Evolutionary conservation across 192 early-diverging fungal genomes (phyloP).

Genomic region (Dissophora ornata): DNA sequence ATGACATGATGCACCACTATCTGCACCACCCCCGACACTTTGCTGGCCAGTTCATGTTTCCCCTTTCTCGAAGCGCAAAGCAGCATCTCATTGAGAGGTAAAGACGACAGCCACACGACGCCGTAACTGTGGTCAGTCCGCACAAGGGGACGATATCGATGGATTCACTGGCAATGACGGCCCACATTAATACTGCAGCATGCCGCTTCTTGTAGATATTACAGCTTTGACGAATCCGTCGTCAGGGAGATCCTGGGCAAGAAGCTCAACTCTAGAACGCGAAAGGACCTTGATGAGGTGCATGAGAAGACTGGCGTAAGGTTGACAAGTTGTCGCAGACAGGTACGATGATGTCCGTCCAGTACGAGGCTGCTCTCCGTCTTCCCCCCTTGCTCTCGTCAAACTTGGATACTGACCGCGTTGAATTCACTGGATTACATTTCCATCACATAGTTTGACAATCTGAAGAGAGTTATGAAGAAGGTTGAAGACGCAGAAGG

Average conservation of each 20-base stretch:
- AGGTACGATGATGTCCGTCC: slow-evolving; percentile 21
- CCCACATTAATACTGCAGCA: too few relatives aligned
- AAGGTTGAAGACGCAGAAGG: slow-evolving; percentile 58
- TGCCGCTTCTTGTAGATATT: slow-evolving; percentile 56
- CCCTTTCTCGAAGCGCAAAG: slow-evolving; percentile 49
- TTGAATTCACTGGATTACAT: not conserved
- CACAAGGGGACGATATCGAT: not conserved
- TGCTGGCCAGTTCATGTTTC: slow-evolving; percentile 54
- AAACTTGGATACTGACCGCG: not conserved
- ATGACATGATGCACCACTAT: slow-evolving; percentile 56
- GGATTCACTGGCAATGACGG: too few relatives aligned
- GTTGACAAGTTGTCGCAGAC: slow-evolving; percentile 54
- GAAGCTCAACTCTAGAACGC: slow-evolving; percentile 55
- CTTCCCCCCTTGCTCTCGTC: too few relatives aligned
- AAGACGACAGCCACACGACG: too few relatives aligned
- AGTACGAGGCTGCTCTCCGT: too few relatives aligned
- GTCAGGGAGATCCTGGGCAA: slow-evolving; percentile 59
- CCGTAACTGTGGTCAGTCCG: too few relatives aligned
- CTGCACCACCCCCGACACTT: slow-evolving; percentile 54
- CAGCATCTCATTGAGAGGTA: slow-evolving; percentile 55
- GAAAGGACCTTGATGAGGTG: slow-evolving; percentile 59
- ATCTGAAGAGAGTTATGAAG: slow-evolving; percentile 56
- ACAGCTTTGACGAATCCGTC: slow-evolving; percentile 58
- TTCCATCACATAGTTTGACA: slow-evolving; percentile 50
- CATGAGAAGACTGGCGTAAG: slow-evolving; percentile 50